Evolutionary conservation across 768 basidiomycete genomes (phyloP).

Genomic region (Trametopsis cervina): DNA sequence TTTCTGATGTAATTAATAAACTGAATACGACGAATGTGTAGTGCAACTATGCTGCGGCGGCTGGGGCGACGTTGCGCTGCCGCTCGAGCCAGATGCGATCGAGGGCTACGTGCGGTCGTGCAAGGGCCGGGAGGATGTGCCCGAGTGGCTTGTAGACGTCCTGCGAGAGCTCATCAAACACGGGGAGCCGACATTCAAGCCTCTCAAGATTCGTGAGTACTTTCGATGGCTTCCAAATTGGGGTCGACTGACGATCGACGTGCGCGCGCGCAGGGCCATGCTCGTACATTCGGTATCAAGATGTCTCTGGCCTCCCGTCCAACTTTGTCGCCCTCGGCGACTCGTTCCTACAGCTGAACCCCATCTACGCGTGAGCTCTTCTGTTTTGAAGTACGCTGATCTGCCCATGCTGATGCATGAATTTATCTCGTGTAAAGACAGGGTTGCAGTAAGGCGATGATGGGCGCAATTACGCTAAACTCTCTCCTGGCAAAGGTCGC

Average conservation of each 20-base stretch:
- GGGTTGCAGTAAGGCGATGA: constrained; percentile 14
- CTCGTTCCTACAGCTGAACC: constrained; percentile 10
- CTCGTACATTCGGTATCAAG: constrained; percentile 13
- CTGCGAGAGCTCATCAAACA: constrained; percentile 2
- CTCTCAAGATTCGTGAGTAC: constrained; percentile 10
- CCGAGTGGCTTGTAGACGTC: constrained; percentile 8
- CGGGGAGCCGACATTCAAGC: constrained; percentile 9
- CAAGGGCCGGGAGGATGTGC: constrained; percentile 5
- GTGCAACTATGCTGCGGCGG: constrained; percentile 14
- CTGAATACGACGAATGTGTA: not conserved
- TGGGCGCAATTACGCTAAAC: constrained; percentile 11
- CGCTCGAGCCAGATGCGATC: constrained; percentile 3
- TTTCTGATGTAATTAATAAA: not conserved
- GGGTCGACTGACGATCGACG: not conserved
- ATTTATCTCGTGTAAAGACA: constrained; percentile 1
- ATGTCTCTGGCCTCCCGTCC: constrained; percentile 3
- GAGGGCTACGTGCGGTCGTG: constrained; percentile 5
- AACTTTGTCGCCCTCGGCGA: constrained; percentile 12
- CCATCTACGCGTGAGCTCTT: constrained; percentile 10
- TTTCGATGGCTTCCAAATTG: no score
- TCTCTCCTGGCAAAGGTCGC: constrained; percentile 2
- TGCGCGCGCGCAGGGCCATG: constrained; percentile 3
- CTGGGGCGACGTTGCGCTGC: constrained; percentile 12
- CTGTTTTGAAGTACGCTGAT: no score
- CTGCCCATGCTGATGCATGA: not conserved